These are phyloP conservation scores for Podila epicladia DNA, from an alignment of 192 early-diverging fungal species.

Conservation along the genomic window DNA sequence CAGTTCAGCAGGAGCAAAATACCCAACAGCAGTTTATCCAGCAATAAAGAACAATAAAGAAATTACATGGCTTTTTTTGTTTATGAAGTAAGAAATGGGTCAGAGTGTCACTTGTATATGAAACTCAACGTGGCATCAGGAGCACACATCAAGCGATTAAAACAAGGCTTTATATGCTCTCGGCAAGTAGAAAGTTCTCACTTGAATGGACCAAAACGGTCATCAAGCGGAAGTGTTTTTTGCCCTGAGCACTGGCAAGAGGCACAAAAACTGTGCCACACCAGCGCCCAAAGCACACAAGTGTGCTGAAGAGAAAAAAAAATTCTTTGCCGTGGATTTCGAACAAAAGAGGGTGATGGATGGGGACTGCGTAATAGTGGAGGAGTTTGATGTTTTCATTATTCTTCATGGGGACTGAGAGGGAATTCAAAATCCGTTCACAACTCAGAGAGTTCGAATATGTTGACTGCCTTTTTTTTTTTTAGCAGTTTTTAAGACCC, in stretches of 20 bases:
- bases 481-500: not conserved
- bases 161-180: slow-evolving; percentile 35
- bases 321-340: not conserved
- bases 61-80: slow-evolving; percentile 10
- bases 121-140: slow-evolving; percentile 53
- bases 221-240: slow-evolving; percentile 49
- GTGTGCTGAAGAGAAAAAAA: slow-evolving; percentile 15
- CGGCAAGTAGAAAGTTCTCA: slow-evolving; percentile 50
- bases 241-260: slow-evolving; percentile 32
- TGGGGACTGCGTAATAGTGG: not conserved
- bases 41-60: not conserved
- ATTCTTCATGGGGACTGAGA: not conserved
- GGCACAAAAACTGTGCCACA: slow-evolving; percentile 55
- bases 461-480: not conserved
- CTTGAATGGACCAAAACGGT: slow-evolving; percentile 47
- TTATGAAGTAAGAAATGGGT: not conserved
- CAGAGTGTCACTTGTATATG: slow-evolving; percentile 44
- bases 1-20: no score
- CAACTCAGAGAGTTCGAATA: not conserved
- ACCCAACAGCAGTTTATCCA: not conserved
- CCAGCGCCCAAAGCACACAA: slow-evolving; percentile 37
- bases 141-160: slow-evolving; percentile 54
- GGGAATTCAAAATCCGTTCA: not conserved
- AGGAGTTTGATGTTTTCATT: not conserved
- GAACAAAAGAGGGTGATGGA: not conserved